phyloP scores from a whole-genome alignment of 1,284 basidiomycete species.

The Ganoderma sp. region DNA sequence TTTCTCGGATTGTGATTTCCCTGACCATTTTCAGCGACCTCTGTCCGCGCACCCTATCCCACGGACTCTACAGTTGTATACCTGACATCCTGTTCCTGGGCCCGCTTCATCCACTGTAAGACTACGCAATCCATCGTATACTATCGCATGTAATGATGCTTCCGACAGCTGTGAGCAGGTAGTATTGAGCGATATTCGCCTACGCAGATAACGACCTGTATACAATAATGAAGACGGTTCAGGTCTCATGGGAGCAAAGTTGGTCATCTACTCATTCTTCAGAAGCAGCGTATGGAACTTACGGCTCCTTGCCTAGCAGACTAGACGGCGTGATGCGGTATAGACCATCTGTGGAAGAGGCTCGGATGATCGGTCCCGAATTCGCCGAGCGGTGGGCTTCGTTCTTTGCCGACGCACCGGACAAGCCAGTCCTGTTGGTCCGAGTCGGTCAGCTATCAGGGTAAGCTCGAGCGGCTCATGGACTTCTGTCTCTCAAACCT shows the following conservation, averaged over 20 bases:
- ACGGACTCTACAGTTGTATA: conserved; percentile 6
- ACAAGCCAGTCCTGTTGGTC: conserved; percentile 50
- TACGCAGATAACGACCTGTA: background rate
- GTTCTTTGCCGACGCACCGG: conserved; percentile 47
- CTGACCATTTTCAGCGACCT: background rate
- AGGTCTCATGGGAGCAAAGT: conserved; percentile 58
- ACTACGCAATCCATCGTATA: background rate
- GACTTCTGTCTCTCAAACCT: background rate
- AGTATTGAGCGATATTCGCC: background rate
- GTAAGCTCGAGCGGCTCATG: background rate
- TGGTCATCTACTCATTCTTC: background rate
- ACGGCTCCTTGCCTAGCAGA: conserved; percentile 36
- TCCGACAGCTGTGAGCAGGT: background rate
- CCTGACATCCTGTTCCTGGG: background rate
- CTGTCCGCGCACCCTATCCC: background rate
- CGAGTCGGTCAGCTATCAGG: conserved; percentile 25
- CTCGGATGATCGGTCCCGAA: conserved; percentile 48
- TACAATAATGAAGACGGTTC: conserved; percentile 41
- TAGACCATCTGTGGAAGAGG: conserved; percentile 50
- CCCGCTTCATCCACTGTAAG: background rate
- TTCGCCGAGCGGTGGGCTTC: conserved; percentile 48
- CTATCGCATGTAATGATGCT: background rate
- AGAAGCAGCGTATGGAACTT: background rate
- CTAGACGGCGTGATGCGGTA: conserved; percentile 54
- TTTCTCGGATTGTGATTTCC: background rate